Evolutionary conservation across 2,329 filamentous ascomycete genomes (phyloP).

Genomic region (Pyrenophora teres): DNA sequence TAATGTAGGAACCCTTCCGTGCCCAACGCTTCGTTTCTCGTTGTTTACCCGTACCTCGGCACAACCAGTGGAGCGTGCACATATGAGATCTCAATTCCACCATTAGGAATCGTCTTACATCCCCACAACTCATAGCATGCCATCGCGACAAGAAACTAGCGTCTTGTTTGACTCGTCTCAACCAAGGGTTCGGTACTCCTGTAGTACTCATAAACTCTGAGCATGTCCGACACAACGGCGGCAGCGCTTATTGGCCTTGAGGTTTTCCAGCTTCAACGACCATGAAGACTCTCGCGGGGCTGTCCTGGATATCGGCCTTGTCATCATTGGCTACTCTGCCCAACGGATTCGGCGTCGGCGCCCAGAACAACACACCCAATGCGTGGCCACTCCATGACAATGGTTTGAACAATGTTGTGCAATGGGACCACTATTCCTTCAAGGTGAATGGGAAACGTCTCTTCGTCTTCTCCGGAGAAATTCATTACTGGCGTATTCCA

Average conservation of each 20-base stretch:
- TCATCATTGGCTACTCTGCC: constrained; percentile 20
- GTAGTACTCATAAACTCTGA: constrained; percentile 15
- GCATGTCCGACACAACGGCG: constrained; percentile 15
- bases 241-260: constrained; percentile 25
- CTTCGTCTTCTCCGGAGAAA: constrained; percentile 60
- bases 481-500: constrained; percentile 56
- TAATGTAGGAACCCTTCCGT: constrained; percentile 12
- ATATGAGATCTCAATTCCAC: constrained; percentile 15
- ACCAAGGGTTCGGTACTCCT: constrained; percentile 13
- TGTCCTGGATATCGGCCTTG: constrained; percentile 33
- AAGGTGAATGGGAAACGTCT: constrained; percentile 57
- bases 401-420: constrained; percentile 53
- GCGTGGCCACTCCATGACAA: constrained; percentile 57
- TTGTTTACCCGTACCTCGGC: constrained; percentile 16
- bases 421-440: constrained; percentile 62
- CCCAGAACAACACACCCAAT: constrained; percentile 30
- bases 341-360: constrained; percentile 22
- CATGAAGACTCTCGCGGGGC: constrained; percentile 26
- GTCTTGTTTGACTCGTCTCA: constrained; percentile 15
- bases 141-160: constrained; percentile 17
- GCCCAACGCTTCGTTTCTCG: constrained; percentile 3
- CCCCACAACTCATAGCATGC: constrained; percentile 12
- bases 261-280: constrained; percentile 15
- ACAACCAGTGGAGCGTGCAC: constrained; percentile 8
- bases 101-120: constrained; percentile 10